These are phyloP conservation scores for Vanrija sp. DNA, from an alignment of 1,284 basidiomycete species.

Conservation along the genomic window DNA sequence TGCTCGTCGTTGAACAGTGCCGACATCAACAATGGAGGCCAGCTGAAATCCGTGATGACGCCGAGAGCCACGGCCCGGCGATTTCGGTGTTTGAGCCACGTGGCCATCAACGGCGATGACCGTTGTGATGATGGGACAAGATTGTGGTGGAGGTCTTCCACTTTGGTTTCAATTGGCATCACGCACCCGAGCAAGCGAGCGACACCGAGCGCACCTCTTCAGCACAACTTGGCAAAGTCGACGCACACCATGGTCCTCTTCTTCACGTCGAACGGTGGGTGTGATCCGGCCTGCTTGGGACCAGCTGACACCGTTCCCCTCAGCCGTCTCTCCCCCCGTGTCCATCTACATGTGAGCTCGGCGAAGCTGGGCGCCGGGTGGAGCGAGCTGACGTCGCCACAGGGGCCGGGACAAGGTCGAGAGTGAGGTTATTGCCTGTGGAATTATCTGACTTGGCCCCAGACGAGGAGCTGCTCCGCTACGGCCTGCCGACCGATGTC, in stretches of 20 bases:
- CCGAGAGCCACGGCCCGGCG: not conserved
- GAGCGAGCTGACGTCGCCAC: not conserved
- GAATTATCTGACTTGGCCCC: slow-evolving; percentile 1
- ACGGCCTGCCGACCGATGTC: slow-evolving; percentile 61
- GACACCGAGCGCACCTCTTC: not conserved
- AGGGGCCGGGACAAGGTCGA: slow-evolving; percentile 92
- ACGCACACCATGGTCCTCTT: slow-evolving; percentile 54
- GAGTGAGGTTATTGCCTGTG: slow-evolving; percentile 58
- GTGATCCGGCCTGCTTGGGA: not conserved
- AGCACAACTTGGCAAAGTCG: not conserved
- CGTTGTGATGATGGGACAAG: too few relatives aligned
- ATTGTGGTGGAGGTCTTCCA: slow-evolving; percentile 5
- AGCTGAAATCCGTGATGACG: not conserved
- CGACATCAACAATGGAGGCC: not conserved
- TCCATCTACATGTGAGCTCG: slow-evolving; percentile 68
- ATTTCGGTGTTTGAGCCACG: not conserved
- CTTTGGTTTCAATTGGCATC: not conserved
- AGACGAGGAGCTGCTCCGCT: slow-evolving; percentile 93
- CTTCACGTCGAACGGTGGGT: slow-evolving; percentile 54
- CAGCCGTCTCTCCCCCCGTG: slow-evolving; percentile 60
- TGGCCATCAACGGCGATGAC: not conserved
- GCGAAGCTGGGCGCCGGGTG: too few relatives aligned
- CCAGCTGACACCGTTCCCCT: not conserved
- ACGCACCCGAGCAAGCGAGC: not conserved
- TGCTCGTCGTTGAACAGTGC: too few relatives aligned